Evolutionary conservation across 1,139 yeast species (phyloP).

Genomic region (Tardiomyces digboiensis): DNA sequence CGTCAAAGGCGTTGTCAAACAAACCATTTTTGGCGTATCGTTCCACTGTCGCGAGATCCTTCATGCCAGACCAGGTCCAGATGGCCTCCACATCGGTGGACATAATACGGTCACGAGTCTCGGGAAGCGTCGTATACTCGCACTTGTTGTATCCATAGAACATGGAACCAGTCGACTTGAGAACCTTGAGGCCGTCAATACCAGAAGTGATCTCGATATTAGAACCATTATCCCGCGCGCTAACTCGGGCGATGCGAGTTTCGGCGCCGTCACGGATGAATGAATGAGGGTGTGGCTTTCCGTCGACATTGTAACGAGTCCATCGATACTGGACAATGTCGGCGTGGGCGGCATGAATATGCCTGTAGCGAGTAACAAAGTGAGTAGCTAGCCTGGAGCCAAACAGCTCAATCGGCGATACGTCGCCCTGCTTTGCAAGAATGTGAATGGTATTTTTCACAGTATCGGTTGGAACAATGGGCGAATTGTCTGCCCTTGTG

Average conservation of each 20-base stretch:
- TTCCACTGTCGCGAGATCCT: conserved; percentile 41
- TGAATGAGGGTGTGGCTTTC: conserved; percentile 72
- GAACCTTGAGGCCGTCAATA: conserved; percentile 73
- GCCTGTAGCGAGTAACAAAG: conserved; percentile 64
- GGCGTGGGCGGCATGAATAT: conserved; percentile 63
- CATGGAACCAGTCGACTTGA: conserved; percentile 92
- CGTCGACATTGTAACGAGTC: conserved; percentile 68
- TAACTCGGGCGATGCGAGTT: conserved; percentile 49
- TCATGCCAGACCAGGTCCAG: conserved; percentile 55
- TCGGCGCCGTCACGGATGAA: conserved; percentile 81
- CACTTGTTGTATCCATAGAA: conserved; percentile 80
- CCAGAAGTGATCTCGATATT: conserved; percentile 56
- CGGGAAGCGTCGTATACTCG: conserved; percentile 80
- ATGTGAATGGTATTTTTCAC: conserved; percentile 80
- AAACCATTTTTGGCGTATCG: conserved; percentile 48
- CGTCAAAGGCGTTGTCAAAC: conserved; percentile 51
- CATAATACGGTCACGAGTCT: conserved; percentile 73
- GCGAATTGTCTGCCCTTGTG: conserved; percentile 77
- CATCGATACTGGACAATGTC: conserved; percentile 64
- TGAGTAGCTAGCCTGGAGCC: conserved; percentile 81
- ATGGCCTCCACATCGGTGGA: conserved; percentile 78
- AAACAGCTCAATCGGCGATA: conserved; percentile 83
- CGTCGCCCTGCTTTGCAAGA: conserved; percentile 68
- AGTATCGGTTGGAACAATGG: conserved; percentile 92
- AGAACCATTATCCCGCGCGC: conserved; percentile 30